These are phyloP conservation scores for Trichaptum fuscoviolaceum DNA, from an alignment of 768 basidiomycete genomes.

Conservation along the genomic window DNA sequence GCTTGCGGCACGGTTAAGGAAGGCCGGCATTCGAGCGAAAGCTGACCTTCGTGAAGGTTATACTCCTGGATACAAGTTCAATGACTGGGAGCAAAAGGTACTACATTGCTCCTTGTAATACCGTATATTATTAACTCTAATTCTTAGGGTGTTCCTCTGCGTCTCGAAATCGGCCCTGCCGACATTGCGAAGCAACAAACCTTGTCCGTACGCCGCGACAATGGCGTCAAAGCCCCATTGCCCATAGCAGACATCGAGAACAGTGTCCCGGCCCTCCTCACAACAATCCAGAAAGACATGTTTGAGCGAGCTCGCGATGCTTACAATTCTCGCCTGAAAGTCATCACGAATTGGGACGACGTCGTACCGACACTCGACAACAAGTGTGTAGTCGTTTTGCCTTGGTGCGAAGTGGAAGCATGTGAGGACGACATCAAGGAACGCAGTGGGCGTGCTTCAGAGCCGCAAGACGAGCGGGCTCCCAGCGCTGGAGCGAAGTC, in stretches of 20 bases:
- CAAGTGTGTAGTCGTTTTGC: slow-evolving; percentile 83
- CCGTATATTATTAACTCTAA: slow-evolving; percentile 1
- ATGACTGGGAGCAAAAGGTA: slow-evolving; percentile 98
- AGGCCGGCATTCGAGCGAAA: slow-evolving; percentile 73
- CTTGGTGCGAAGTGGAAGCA: slow-evolving; percentile 91
- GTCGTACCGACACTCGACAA: slow-evolving; percentile 86
- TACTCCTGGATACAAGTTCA: slow-evolving; percentile 98
- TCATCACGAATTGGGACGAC: slow-evolving; percentile 85
- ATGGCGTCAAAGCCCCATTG: slow-evolving; percentile 54
- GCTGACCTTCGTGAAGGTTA: slow-evolving; percentile 93
- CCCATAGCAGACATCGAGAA: slow-evolving; percentile 41
- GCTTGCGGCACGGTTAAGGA: slow-evolving; percentile 67
- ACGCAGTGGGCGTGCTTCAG: slow-evolving; percentile 81
- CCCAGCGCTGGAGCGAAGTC: slow-evolving; percentile 98
- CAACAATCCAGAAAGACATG: slow-evolving; percentile 88
- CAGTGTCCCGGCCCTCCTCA: slow-evolving; percentile 61
- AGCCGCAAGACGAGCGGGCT: slow-evolving; percentile 89
- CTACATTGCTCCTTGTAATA: slow-evolving; percentile 1
- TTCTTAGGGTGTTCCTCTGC: slow-evolving; percentile 85
- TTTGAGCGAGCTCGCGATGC: slow-evolving; percentile 67
- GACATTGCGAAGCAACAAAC: slow-evolving; percentile 83
- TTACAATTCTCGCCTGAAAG: slow-evolving; percentile 67
- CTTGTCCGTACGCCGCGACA: slow-evolving; percentile 77
- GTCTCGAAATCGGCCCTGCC: slow-evolving; percentile 94
- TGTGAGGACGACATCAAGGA: slow-evolving; percentile 99